phyloP scores from a whole-genome alignment of 108 stramenopile genomes.

The Asterionellopsis glacialis region DNA sequence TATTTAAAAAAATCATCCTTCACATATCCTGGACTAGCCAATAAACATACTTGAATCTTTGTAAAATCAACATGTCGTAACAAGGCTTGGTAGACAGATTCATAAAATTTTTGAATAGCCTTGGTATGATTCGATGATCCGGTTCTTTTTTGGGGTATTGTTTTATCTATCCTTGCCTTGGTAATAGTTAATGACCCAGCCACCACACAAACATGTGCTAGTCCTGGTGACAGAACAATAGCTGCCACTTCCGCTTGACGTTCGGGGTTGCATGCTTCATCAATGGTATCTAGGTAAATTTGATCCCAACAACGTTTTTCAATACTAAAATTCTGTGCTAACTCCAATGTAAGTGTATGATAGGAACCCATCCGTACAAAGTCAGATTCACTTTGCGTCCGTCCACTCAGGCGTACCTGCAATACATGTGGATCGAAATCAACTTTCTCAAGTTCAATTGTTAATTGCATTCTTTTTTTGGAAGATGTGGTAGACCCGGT shows the following conservation, averaged over 20 bases:
- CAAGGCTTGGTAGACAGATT: slow-evolving; percentile 91
- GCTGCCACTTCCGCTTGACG: slow-evolving; percentile 92
- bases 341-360: slow-evolving; percentile 93
- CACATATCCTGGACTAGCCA: slow-evolving; percentile 92
- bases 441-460: slow-evolving; percentile 85
- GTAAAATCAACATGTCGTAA: slow-evolving; percentile 82
- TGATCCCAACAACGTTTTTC: slow-evolving; percentile 95
- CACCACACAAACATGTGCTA: slow-evolving; percentile 94
- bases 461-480: slow-evolving; percentile 87
- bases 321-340: slow-evolving; percentile 83
- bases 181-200: slow-evolving; percentile 88
- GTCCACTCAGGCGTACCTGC: slow-evolving; percentile 82
- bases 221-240: slow-evolving; percentile 85
- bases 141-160: slow-evolving; percentile 91
- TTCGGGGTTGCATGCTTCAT: slow-evolving; percentile 86
- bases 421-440: slow-evolving; percentile 90
- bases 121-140: slow-evolving; percentile 82
- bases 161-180: slow-evolving; percentile 86
- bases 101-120: slow-evolving; percentile 84
- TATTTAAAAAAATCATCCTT: slow-evolving; percentile 94
- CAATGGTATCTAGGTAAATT: slow-evolving; percentile 85
- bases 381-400: slow-evolving; percentile 66
- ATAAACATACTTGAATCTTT: slow-evolving; percentile 81
- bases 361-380: slow-evolving; percentile 91
- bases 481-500: slow-evolving; percentile 87